phyloP scores from a whole-genome alignment of 345 rosid species.

The Abelmoschus esculentus region DNA sequence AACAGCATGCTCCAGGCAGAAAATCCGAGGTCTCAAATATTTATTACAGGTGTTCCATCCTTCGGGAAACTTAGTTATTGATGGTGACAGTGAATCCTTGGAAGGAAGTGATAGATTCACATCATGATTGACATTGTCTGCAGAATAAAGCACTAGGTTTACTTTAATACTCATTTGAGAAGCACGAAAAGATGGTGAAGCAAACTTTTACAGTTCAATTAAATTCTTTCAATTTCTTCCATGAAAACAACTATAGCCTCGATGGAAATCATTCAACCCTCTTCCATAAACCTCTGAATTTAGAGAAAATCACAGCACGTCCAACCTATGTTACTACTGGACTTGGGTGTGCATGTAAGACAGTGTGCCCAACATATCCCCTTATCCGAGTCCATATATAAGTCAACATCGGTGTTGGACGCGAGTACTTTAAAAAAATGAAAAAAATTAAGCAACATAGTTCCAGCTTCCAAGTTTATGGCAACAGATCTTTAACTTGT shows the following conservation, averaged over 20 bases:
- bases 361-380: neutral
- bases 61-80: constrained; percentile 12
- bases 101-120: constrained; percentile 19
- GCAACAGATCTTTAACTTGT: neutral
- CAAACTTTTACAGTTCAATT: neutral
- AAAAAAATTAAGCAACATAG: neutral
- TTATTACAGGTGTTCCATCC: constrained; percentile 54
- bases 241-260: constrained; percentile 1
- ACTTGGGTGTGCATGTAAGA: neutral
- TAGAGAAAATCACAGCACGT: neutral
- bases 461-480: neutral
- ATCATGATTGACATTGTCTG: constrained; percentile 21
- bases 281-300: neutral
- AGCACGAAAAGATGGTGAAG: neutral
- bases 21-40: constrained; percentile 71
- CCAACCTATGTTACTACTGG: neutral
- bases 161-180: constrained; percentile 11
- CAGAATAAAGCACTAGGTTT: constrained; percentile 12
- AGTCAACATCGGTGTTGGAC: neutral
- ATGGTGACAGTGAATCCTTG: constrained; percentile 23
- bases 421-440: neutral
- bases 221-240: neutral
- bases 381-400: neutral
- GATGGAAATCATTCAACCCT: neutral
- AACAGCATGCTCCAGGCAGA: constrained; percentile 90